phyloP scores from a whole-genome alignment of 2,329 filamentous ascomycete species.

The Colletotrichum acutatum region DNA sequence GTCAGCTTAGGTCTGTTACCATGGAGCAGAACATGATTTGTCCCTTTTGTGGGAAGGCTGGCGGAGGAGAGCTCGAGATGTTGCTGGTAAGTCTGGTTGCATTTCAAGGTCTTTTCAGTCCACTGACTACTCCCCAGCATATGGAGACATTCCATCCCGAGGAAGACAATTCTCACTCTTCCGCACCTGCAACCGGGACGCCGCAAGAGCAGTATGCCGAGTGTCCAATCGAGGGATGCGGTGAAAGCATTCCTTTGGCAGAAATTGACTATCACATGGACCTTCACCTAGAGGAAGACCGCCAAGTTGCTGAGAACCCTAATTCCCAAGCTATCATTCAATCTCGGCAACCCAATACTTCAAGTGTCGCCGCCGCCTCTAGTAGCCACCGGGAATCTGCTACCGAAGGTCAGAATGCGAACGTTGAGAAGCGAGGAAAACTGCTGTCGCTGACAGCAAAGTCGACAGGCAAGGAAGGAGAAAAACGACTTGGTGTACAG shows the following conservation, averaged over 20 bases:
- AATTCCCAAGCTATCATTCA: slow-evolving; percentile 3
- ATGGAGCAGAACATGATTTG: slow-evolving; percentile 37
- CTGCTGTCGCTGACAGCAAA: slow-evolving; percentile 34
- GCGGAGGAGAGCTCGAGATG: slow-evolving; percentile 47
- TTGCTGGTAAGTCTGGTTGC: slow-evolving; percentile 44
- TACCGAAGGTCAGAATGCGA: slow-evolving; percentile 32
- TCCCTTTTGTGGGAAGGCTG: slow-evolving; percentile 49
- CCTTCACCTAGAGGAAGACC: slow-evolving; percentile 61
- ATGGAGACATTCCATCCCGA: slow-evolving; percentile 43
- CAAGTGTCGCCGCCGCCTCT: background rate
- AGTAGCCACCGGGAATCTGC: background rate
- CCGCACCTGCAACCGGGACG: slow-evolving; percentile 42
- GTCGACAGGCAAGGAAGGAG: background rate
- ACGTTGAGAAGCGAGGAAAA: slow-evolving; percentile 45
- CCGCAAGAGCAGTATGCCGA: slow-evolving; percentile 38
- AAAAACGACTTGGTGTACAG: slow-evolving; percentile 27
- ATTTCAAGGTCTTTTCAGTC: background rate
- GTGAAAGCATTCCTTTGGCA: slow-evolving; percentile 60
- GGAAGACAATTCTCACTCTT: background rate
- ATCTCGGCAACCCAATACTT: background rate
- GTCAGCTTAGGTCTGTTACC: background rate
- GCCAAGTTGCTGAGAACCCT: slow-evolving; percentile 12
- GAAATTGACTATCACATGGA: slow-evolving; percentile 70
- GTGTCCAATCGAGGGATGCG: slow-evolving; percentile 60
- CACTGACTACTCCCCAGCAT: slow-evolving; percentile 37